Evolutionary conservation across 1,139 yeast species (phyloP), one percentile per base, ranked within the genome.

Genomic region (Diutina rugosa): DNA sequence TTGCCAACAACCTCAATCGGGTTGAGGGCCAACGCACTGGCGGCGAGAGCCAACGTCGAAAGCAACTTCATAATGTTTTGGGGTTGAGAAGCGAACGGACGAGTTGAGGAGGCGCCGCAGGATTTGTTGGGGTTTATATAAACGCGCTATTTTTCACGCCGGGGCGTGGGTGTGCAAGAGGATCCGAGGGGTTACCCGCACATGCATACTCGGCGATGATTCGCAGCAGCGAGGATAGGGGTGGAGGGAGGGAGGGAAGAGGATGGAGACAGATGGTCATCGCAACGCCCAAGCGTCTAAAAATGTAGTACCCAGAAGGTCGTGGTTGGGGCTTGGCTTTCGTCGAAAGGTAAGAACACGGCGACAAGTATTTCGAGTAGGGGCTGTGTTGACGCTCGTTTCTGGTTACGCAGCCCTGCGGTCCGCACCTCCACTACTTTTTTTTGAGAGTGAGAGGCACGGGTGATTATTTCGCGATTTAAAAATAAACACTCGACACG

Each of bases 1-100:
- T 84, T 85, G 57, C 91, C 91, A 54, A 76, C 75, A 59, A 83
- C 76, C 64, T 82, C 85, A 62, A 83, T 76, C 54, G 79, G 53
- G 44, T 49, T 49, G 44, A 49, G 16, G 21, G 53, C 53, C 44
- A 32, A 16, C 21, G 53, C 53, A n/a, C 45, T 38, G 21, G 53
- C 44, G 26, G 53, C 53, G 41, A 49, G n/a, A 28, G 53, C 44
- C 53, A 49, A 49, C 44, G 45, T 32, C 28, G 53, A 49, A 18
- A 32, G 14, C 10, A 49, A 49, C 44, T 49, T 49, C 53, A 49
- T 49, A 1, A 1, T 12, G 41, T 9, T 18, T 44, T 44, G 46
- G 26, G 26, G 26, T 21, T 21, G 1, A 12, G 10, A 35, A 35
- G 41, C 41, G 41, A 35, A 35, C 41, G 41, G 41, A 35, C 41